Evolutionary conservation across 768 basidiomycete genomes (phyloP), one percentile per base, ranked within the genome.

Genomic region (Pulveroboletus sp.): DNA sequence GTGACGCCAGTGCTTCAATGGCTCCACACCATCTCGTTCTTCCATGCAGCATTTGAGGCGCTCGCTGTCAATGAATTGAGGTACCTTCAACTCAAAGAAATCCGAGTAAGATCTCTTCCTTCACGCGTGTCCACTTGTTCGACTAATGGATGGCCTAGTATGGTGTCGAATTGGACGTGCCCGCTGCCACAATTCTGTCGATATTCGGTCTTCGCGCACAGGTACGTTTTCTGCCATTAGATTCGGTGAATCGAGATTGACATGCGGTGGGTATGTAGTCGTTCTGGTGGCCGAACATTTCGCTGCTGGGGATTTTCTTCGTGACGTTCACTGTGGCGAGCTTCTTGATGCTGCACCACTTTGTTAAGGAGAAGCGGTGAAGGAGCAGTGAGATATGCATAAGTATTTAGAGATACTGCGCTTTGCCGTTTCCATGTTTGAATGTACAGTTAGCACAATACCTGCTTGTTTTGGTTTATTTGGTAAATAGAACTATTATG

Each of bases 211-310:
- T 99, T 45, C 79, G 85, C 51, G 86, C 94, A 23, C 91, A 93
- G 76, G 89, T 71, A 41, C n/a, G 68, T 65, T n/a, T 8, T 46
- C 5, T 26, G 11, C n/a, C 26, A 9, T 38, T n/a, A n/a, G 8
- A 20, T 43, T 16, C 36, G 19, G 19, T 29, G 43, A 51, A 16
- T 19, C 22, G 24, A 54, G 24, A 29, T 40, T 61, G 41, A 63
- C 43, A 12, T 6, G 6, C 45, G 12, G 3, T 50, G 29, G 10
- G 9, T 36, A n/a, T n/a, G 26, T 43, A 81, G 77, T 93, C 95
- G 0, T 98, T 94, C 76, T 99, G 96, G 96, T 98, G 90, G 90
- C 96, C 96, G 1, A 94, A 99, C 64, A 89, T 93, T 29, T 77
- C 85, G 1, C 70, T 93, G 0, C 76, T 98, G 6, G 86, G 76